Conservation (phyloP, 352 stramenopile species). For the Elongisporangium senticosum region DNA sequence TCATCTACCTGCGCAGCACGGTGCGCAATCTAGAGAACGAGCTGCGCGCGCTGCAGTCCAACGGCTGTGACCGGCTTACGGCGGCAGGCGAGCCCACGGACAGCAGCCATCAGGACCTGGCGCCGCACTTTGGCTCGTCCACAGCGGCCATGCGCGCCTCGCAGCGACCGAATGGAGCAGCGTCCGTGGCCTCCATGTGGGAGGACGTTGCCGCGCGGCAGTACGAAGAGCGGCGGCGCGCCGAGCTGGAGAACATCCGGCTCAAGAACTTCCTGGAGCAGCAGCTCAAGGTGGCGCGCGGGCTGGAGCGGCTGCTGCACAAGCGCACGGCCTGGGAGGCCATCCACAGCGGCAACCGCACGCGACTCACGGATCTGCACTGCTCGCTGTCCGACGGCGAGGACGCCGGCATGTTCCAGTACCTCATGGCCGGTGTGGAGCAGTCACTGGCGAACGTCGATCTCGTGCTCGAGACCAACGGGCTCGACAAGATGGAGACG, state of each 20-base stretch:
- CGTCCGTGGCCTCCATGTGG: conserved; percentile 23
- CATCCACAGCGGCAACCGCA: not conserved
- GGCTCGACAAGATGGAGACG: conserved; percentile 23
- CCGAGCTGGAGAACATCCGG: conserved; percentile 43
- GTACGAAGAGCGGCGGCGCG: conserved; percentile 23
- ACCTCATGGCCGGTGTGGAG: conserved; percentile 24
- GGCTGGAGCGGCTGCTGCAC: conserved; percentile 32
- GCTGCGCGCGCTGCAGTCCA: conserved; percentile 12
- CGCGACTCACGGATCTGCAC: not conserved
- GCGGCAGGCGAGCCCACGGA: not conserved
- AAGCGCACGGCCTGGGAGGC: conserved; percentile 16
- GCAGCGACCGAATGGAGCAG: conserved; percentile 7
- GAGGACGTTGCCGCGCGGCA: conserved; percentile 35
- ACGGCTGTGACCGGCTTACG: not conserved
- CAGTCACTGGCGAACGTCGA: conserved; percentile 23
- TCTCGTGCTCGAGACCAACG: conserved; percentile 28
- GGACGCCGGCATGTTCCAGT: conserved; percentile 21
- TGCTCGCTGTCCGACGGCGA: conserved; percentile 7
- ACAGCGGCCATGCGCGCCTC: conserved; percentile 37
- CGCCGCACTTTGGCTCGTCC: conserved; percentile 10
- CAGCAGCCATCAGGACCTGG: not conserved
- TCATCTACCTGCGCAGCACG: conserved; percentile 6
- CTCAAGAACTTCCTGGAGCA: conserved; percentile 46
- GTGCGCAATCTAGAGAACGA: conserved; percentile 10
- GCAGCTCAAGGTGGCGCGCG: conserved; percentile 39